Percentiles rank a stretch among this genome's conserved stretches.
phyloP scores from a whole-genome alignment of 352 stramenopile genomes.

The Pythium guiyangense region DNA sequence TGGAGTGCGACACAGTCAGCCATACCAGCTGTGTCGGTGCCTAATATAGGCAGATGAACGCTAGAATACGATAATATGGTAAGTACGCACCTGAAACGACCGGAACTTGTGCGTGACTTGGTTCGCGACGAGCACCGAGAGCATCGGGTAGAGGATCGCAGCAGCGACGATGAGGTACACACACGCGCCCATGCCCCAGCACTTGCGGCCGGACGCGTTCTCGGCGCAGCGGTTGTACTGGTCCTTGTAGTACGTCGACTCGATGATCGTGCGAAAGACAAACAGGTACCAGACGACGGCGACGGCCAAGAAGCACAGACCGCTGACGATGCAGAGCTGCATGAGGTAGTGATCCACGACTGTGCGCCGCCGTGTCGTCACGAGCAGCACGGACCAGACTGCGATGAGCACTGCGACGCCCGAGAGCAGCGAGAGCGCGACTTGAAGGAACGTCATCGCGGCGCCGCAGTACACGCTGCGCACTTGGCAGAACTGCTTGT shows the following conservation, averaged over 20 bases:
- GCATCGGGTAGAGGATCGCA: conserved; percentile 49
- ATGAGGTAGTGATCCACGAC: conserved; percentile 68
- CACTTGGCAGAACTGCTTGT: conserved; percentile 75
- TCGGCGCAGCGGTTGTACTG: conserved; percentile 68
- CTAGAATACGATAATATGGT: too few species aligned
- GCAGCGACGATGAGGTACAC: conserved; percentile 52
- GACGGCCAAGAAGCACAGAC: conserved; percentile 36
- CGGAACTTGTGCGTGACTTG: conserved; percentile 62
- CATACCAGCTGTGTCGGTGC: too few species aligned
- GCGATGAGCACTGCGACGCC: conserved; percentile 39
- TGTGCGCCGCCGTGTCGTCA: conserved; percentile 50
- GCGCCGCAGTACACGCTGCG: conserved; percentile 66
- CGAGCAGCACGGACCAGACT: conserved; percentile 45
- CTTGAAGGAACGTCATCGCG: conserved; percentile 49
- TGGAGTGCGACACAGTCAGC: not conserved
- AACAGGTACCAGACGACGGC: conserved; percentile 64
- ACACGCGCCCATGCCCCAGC: conserved; percentile 64
- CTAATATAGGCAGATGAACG: too few species aligned
- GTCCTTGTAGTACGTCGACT: conserved; percentile 79
- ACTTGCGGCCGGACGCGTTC: conserved; percentile 48
- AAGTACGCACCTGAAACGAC: conserved; percentile 36
- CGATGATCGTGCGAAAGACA: conserved; percentile 57
- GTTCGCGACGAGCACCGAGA: conserved; percentile 54
- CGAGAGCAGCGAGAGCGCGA: conserved; percentile 46
- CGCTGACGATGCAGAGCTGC: conserved; percentile 63